Conservation (phyloP, 2,329 filamentous ascomycete species). For the Colletotrichum eleusines region DNA sequence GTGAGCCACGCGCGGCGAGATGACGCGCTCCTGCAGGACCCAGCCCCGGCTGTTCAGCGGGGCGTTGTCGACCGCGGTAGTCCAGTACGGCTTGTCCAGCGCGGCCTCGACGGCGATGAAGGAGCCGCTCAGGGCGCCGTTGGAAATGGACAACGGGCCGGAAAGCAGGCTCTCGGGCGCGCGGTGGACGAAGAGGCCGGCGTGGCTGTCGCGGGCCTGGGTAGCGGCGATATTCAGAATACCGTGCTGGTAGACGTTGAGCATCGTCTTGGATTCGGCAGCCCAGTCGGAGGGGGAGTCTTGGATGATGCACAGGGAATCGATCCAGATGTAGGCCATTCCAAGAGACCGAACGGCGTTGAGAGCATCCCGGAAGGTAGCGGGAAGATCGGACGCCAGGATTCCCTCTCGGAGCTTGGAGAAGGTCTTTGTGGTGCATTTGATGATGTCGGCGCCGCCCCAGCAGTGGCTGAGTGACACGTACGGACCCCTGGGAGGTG, state of each 20-base stretch:
- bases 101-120: neutral
- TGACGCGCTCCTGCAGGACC: conserved; percentile 45
- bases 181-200: neutral
- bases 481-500: neutral
- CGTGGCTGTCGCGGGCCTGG: neutral
- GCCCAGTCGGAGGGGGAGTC: conserved; percentile 1
- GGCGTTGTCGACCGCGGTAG: neutral
- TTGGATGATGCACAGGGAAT: conserved; percentile 16
- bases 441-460: neutral
- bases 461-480: neutral
- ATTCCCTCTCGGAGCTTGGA: neutral
- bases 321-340: conserved; percentile 29
- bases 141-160: neutral
- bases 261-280: neutral
- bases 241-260: neutral
- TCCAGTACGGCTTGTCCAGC: neutral
- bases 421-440: neutral
- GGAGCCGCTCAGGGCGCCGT: neutral
- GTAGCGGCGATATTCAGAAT: neutral
- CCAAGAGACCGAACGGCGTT: neutral
- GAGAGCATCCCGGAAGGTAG: conserved; percentile 26
- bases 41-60: conserved; percentile 43
- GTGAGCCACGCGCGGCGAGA: conserved; percentile 42
- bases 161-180: neutral
- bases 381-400: neutral